These are phyloP conservation scores for bread wheat (Triticum aestivum) DNA, from an alignment of 176 grass and related monocot species.

Conservation along the genomic window IWGSC_CS_RefSeq_v2.1 NC_057808.1:27872861-27873360, in stretches of 20 bases:
- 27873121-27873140: not conserved
- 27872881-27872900: no score
- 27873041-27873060: not conserved
- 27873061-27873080: not conserved
- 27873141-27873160: not conserved
- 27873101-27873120: not conserved
- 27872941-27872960: no score
- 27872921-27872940: no score
- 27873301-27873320: not conserved
- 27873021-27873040: not conserved
- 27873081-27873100: not conserved
- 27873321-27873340: not conserved
- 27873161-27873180: constrained; percentile 22
- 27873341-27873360: not conserved
- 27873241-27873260: not conserved
- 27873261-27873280: constrained; percentile 18
- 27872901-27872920: no score
- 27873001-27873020: not conserved
- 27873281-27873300: constrained; percentile 26
- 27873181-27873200: constrained; percentile 11
- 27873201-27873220: not conserved
- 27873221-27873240: not conserved
- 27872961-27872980: not conserved
- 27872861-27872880: no score
- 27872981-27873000: not conserved